These are phyloP conservation scores for Sporothrix humicola DNA, from an alignment of 2,329 filamentous ascomycete genomes.

Conservation along the genomic window DNA sequence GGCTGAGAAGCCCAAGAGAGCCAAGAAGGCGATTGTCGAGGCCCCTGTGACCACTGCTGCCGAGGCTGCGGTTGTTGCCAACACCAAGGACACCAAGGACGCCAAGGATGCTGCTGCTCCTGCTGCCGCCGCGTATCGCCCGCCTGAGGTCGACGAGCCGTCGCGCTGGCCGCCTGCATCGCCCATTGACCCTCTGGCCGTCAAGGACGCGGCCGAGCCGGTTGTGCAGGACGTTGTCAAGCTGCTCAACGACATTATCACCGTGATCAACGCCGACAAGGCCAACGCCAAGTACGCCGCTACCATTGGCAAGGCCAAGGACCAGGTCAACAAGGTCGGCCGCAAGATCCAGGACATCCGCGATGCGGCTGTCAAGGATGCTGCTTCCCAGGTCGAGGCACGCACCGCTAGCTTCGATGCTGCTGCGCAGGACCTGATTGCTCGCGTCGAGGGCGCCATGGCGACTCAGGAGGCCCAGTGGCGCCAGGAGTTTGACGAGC, in stretches of 20 bases:
- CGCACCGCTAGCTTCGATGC: slow-evolving; percentile 78
- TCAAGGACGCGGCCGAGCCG: slow-evolving; percentile 79
- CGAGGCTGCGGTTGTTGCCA: slow-evolving; percentile 2
- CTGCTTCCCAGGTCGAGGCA: slow-evolving; percentile 76
- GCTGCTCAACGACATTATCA: slow-evolving; percentile 95
- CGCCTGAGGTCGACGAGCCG: slow-evolving; percentile 69
- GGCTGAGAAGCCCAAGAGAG: not conserved
- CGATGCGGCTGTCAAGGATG: slow-evolving; percentile 68
- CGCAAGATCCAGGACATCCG: slow-evolving; percentile 78
- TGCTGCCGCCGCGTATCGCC: slow-evolving; percentile 50
- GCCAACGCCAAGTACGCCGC: slow-evolving; percentile 76
- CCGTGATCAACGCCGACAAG: slow-evolving; percentile 86
- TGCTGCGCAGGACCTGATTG: slow-evolving; percentile 84
- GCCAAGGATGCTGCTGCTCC: slow-evolving; percentile 33
- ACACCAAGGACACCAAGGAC: slow-evolving; percentile 36
- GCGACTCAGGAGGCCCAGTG: slow-evolving; percentile 78
- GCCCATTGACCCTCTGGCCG: slow-evolving; percentile 77
- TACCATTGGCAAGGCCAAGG: slow-evolving; percentile 84
- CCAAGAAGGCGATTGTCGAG: slow-evolving; percentile 9
- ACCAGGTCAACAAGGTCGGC: slow-evolving; percentile 77
- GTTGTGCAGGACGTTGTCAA: slow-evolving; percentile 92
- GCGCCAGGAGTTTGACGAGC: slow-evolving; percentile 84
- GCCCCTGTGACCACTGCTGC: slow-evolving; percentile 10
- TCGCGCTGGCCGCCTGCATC: slow-evolving; percentile 67
- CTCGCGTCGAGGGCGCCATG: slow-evolving; percentile 85